phyloP scores from a whole-genome alignment of 179 eudicot species.

The Patellifolia procumbens region DNA sequence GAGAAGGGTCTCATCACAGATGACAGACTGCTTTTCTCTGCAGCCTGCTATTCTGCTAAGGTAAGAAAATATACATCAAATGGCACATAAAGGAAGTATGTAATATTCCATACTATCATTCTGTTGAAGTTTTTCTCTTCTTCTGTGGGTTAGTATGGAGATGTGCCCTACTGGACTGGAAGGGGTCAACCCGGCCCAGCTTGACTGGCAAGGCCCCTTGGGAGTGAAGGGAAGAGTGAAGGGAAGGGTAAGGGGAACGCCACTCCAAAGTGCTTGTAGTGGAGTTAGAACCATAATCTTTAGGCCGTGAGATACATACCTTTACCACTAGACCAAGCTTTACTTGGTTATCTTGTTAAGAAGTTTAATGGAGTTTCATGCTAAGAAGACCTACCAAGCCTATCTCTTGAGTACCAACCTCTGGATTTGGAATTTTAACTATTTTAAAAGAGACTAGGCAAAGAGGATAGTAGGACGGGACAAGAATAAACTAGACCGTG shows the following conservation, averaged over 20 bases:
- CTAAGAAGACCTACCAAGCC: not conserved
- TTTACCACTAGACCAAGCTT: too few relatives aligned
- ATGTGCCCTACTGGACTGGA: too few relatives aligned
- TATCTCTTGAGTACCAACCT: not conserved
- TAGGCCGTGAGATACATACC: too few relatives aligned
- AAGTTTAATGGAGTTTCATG: not conserved
- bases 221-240: too few relatives aligned
- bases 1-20: conserved; percentile 83
- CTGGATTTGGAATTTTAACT: not conserved
- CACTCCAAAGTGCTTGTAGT: too few relatives aligned
- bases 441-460: not conserved
- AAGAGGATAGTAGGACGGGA: not conserved
- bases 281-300: too few relatives aligned
- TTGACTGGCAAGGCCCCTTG: too few relatives aligned
- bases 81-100: not conserved
- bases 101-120: not conserved
- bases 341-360: too few relatives aligned
- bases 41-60: conserved; percentile 83
- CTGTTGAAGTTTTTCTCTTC: too few relatives aligned
- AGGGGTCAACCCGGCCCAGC: too few relatives aligned
- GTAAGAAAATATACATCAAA: conserved; percentile 39
- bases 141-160: too few relatives aligned
- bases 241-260: too few relatives aligned
- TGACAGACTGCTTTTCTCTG: conserved; percentile 65
- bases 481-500: not conserved